phyloP scores from a whole-genome alignment of 169 alveolate species.

The Plasmodium gaboni region DNA sequence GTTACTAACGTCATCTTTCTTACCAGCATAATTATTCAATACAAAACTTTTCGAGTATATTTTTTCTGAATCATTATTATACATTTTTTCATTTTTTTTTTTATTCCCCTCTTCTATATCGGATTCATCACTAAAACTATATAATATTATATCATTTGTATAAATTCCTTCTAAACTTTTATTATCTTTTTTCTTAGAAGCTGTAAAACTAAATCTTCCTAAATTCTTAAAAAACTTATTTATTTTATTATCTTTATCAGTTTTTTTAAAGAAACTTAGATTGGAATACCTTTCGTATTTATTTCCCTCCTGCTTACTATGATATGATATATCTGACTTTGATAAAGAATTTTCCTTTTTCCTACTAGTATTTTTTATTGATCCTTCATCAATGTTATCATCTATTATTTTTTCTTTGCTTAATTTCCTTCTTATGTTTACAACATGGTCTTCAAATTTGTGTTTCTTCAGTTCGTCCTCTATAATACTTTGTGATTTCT shows the following conservation, averaged over 20 bases:
- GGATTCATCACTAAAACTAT: conserved; percentile 12
- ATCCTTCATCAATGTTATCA: conserved; percentile 5
- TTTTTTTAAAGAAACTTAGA: conserved; percentile 24
- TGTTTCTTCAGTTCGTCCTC: not conserved
- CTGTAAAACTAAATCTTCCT: conserved; percentile 49
- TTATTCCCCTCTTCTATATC: not conserved
- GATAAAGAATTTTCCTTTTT: conserved; percentile 37
- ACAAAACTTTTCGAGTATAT: conserved; percentile 1
- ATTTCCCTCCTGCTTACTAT: conserved; percentile 39
- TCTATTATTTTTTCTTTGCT: conserved; percentile 7
- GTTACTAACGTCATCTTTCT: conserved; percentile 7
- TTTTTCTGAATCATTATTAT: conserved; percentile 11
- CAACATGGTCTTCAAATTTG: not conserved
- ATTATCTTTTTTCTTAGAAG: conserved; percentile 29
- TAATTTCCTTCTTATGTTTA: conserved; percentile 7
- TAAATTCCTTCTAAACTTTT: not conserved
- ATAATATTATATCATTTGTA: not conserved
- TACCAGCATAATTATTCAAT: conserved; percentile 16
- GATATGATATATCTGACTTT: conserved; percentile 28
- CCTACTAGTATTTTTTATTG: conserved; percentile 6
- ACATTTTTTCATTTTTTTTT: not conserved
- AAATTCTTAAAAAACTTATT: conserved; percentile 54
- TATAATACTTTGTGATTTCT: no score
- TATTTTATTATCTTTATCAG: conserved; percentile 51
- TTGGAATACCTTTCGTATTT: conserved; percentile 48